Evolutionary conservation across 768 basidiomycete genomes (phyloP).

Genomic region (Termitomyces eurrhizus): DNA sequence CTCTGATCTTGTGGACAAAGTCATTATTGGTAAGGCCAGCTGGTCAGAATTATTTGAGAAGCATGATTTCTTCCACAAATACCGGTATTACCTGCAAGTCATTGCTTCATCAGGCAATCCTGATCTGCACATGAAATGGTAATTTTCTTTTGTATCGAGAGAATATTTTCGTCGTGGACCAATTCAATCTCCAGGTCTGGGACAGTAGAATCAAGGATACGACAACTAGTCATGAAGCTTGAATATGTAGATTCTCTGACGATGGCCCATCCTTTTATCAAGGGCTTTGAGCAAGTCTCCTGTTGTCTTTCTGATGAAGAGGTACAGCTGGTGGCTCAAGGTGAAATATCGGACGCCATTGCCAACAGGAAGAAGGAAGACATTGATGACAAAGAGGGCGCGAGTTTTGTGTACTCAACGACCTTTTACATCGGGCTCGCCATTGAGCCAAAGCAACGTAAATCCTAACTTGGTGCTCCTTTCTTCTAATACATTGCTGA

Average conservation of each 20-base stretch:
- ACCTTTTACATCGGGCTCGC: slow-evolving; percentile 95
- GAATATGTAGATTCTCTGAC: slow-evolving; percentile 92
- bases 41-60: slow-evolving; percentile 96
- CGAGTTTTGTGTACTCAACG: slow-evolving; percentile 86
- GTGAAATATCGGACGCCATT: slow-evolving; percentile 74
- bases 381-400: slow-evolving; percentile 70
- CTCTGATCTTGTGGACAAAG: slow-evolving; percentile 89
- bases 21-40: slow-evolving; percentile 74
- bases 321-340: slow-evolving; percentile 83
- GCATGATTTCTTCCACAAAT: slow-evolving; percentile 97
- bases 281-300: slow-evolving; percentile 85
- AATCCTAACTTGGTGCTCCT: slow-evolving; percentile 24
- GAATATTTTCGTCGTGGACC: not conserved
- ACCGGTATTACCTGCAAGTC: slow-evolving; percentile 94
- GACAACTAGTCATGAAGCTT: slow-evolving; percentile 96
- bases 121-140: slow-evolving; percentile 95
- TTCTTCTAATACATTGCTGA: slow-evolving; percentile 7
- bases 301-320: slow-evolving; percentile 86
- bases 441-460: slow-evolving; percentile 89
- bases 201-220: slow-evolving; percentile 95
- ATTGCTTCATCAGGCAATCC: slow-evolving; percentile 83
- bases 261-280: slow-evolving; percentile 92
- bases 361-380: slow-evolving; percentile 75
- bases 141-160: slow-evolving; percentile 19
- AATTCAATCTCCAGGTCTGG: slow-evolving; percentile 51